Base-by-base conservation (phyloP, 805 yeast species). In the Kuraishia ogatae region DNA sequence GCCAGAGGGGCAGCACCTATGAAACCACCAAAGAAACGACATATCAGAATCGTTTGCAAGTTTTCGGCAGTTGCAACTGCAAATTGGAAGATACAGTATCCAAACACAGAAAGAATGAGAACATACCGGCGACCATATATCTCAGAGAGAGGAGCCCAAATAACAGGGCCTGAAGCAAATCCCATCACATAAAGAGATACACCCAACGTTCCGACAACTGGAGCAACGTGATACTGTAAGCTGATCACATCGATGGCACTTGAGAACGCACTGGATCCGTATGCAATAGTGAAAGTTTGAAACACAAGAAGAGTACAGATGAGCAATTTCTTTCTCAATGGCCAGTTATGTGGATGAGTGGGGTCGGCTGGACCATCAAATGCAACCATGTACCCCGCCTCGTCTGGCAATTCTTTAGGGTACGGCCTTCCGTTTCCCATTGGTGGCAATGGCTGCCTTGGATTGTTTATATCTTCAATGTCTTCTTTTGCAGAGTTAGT, bases 311-410 rank as follows among this genome's bases (percentile, higher is more conserved):
- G 60, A 0, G 64, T 47, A 64, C 84, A 76, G 17, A 74, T 68
- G 10, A 66, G 49, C 1, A 75, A n/a, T 62, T 84, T 86, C 56
- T 71, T 75, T 48, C 55, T 61, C 48, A 72, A 15, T 0, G 85
- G 66, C 93, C 92, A 89, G 65, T 91, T 90, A 64, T 83, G 84
- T 0, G 97, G 96, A 66, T 84, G 89, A 8, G 69, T 56, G 1
- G 96, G 96, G 65, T 91, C 97, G 51, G 82, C 74, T 1, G 85
- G 84, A 0, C 96, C 96, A 64, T 87, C 87, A 63, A 77, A 89
- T 2, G 84, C 77, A 7, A 90, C 96, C 11, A 81, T 75, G 64
- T 83, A 90, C 1, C 72, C 73, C 21, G 73, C 79, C 50, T 74
- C 69, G 51, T 78, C 78, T 0, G 87, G 86, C 53, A 85, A 73